Evolutionary conservation across 352 stramenopile genomes (phyloP), one percentile per base, ranked within the genome.

Genomic region (Phytophthora hibernalis): DNA sequence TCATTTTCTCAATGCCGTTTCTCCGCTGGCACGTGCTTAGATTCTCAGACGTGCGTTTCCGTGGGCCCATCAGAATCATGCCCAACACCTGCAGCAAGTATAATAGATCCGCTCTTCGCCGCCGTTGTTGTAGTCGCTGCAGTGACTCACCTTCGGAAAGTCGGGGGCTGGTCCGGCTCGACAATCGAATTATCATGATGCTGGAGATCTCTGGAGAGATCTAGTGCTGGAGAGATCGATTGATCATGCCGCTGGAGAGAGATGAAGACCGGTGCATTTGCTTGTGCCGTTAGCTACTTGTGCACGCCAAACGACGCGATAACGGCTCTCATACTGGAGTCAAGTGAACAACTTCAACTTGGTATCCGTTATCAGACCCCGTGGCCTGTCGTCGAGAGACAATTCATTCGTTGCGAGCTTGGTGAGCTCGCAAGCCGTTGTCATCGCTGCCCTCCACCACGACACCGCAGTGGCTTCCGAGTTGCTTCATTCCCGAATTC

Each of bases 311-410:
- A 50, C 45, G 47, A 57, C 59, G 51, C 30, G 21, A 44, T 48
- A 52, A 68, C 52, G 24, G 42, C 1, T 57, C 33, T 37, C 18
- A 7, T 15, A 21, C n/a, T 16, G n/a, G 9, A 38, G 16, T n/a
- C 33, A 43, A 63, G 35, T 57, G 51, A 68, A 37, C 52, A 22
- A 49, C 61, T 69, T 69, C 61, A 64, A 64, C 61, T 52, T 69
- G 60, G 26, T 35, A 68, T 61, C 61, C 31, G 61, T 68, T 68
- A 63, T 68, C 61, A 68, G 61, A 68, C 10, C 52, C 40, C 52
- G 21, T 62, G 13, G 60, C 52, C 60, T 68, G 52, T 68, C 58
- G 51, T 68, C 49, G n/a, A 58, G 57, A 51, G 58, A 65, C 37
- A 45, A 50, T 49, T 48, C n/a, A 57, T 20, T 21, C n/a, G n/a